Base-by-base conservation (phyloP, 2,329 filamentous ascomycete species). In the Trichoderma arundinaceum region DNA sequence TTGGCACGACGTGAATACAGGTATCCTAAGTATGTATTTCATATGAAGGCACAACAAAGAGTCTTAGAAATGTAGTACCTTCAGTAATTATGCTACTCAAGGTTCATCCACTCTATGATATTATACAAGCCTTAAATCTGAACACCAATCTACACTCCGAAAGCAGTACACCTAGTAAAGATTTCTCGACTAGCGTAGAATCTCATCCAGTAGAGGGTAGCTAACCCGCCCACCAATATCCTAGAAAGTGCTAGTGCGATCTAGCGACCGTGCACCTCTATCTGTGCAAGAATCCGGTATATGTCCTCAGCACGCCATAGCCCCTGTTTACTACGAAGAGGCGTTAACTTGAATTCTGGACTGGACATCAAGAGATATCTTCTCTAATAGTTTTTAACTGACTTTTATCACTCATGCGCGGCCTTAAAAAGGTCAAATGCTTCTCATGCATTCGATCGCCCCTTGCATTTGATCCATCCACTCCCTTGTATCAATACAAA, bases 231-330 rank as follows among this genome's bases (percentile, higher is more conserved):
- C 46, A 49, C 46, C 46, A 49, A 32, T n/a, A 49, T 49, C 22
- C 46, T 4, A n/a, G 15, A 28, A 7, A 22, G 15, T 6, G 15
- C 46, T 32, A 49, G 46, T n/a, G 46, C 28, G 13, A 49, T 49
- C 22, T 49, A 28, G 22, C 46, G 10, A 32, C n/a, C 46, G n/a
- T 12, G 28, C 46, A 32, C 22, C 12, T 28, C 10, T 19, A n/a
- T 19, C 10, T 35, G 15, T 12, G 22, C 32, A 43, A 52, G 22
- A 52, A 52, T n/a, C 48, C 8, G 48, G 28, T n/a, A 52, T 32
- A 6, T 33, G 28, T 44, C 32, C 15, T 13, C 22, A 57, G 53
- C 53, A 57, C 53, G 53, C 38, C 53, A 57, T 57, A 57, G 4
- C 13, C 22, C 38, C n/a, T 7, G 53, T n/a, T 41, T 57, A 44